A percentile compares a stretch with the other conserved stretches of the same genome.
Evolutionary conservation across 768 basidiomycete species (phyloP).

Genomic region (Collybiopsis luxurians): DNA sequence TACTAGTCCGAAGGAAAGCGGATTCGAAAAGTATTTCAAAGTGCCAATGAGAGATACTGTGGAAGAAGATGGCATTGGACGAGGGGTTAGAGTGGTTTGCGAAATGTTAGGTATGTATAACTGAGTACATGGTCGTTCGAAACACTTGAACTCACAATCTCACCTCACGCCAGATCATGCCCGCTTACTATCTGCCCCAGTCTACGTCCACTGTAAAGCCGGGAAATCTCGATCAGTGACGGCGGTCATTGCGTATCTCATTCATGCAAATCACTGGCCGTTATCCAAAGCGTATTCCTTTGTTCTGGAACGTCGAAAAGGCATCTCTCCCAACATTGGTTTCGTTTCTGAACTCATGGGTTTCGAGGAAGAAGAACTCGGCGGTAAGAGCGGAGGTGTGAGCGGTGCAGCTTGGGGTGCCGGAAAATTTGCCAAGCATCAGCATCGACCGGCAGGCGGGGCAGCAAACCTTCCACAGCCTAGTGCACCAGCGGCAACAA

Average conservation of each 20-base stretch:
- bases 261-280: constrained; percentile 97
- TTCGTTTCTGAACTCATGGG: constrained; percentile 97
- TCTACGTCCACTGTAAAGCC: constrained; percentile 95
- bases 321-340: constrained; percentile 96
- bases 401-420: constrained; percentile 22
- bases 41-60: constrained; percentile 96
- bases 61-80: constrained; percentile 86
- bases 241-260: constrained; percentile 95
- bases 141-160: neutral
- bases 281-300: constrained; percentile 88
- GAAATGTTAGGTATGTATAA: constrained; percentile 77
- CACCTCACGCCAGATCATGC: constrained; percentile 79
- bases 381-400: constrained; percentile 72
- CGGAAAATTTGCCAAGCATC: constrained; percentile 13
- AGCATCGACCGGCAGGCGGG: constrained; percentile 1
- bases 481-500: constrained; percentile 7
- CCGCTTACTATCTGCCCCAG: constrained; percentile 80
- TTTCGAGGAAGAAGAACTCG: constrained; percentile 89
- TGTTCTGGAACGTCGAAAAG: constrained; percentile 88
- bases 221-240: constrained; percentile 96
- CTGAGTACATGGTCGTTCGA: constrained; percentile 4
- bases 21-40: constrained; percentile 81
- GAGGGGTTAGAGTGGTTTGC: constrained; percentile 82
- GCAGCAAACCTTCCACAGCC: constrained; percentile 19
- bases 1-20: constrained; percentile 34